Conservation (phyloP, 2,329 filamentous ascomycete species). For the Lachnellula suecica region DNA sequence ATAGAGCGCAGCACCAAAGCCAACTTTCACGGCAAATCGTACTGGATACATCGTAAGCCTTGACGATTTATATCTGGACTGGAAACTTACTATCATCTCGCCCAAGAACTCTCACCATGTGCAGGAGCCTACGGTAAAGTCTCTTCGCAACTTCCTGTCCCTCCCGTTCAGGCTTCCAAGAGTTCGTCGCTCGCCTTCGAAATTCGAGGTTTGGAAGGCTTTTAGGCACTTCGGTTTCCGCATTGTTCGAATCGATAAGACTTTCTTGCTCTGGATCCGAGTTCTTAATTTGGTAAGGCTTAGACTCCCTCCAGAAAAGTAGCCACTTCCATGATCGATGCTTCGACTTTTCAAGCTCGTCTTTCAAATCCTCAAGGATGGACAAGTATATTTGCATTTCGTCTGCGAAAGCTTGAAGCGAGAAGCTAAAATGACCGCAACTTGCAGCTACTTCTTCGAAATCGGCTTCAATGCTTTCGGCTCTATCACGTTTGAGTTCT, state of each 20-base stretch:
- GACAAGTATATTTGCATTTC: conserved; percentile 83
- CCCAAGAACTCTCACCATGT: conserved; percentile 53
- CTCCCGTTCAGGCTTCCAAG: conserved; percentile 6
- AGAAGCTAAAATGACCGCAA: conserved; percentile 95
- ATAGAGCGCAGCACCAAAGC: conserved; percentile 84
- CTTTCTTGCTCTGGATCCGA: conserved; percentile 29
- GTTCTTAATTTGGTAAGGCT: conserved; percentile 3
- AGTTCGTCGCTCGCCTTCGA: conserved; percentile 14
- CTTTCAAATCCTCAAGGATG: conserved; percentile 82
- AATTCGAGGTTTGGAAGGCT: conserved; percentile 24
- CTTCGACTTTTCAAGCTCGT: conserved; percentile 59
- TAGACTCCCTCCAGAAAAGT: conserved; percentile 65
- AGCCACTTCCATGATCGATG: conserved; percentile 82
- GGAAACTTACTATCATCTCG: conserved; percentile 58
- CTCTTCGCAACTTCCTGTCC: conserved; percentile 7
- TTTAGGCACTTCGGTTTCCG: conserved; percentile 22
- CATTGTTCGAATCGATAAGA: conserved; percentile 26
- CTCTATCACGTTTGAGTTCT: conserved; percentile 65
- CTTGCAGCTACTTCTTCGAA: conserved; percentile 98
- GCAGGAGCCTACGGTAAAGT: conserved; percentile 47
- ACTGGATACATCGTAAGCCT: conserved; percentile 37
- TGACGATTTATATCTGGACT: conserved; percentile 22
- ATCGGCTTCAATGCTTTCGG: conserved; percentile 80
- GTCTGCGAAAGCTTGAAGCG: conserved; percentile 84
- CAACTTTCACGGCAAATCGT: conserved; percentile 87